These are phyloP conservation scores for Coemansia sp. DNA, from an alignment of 192 early-diverging fungal species.

Conservation along the genomic window DNA sequence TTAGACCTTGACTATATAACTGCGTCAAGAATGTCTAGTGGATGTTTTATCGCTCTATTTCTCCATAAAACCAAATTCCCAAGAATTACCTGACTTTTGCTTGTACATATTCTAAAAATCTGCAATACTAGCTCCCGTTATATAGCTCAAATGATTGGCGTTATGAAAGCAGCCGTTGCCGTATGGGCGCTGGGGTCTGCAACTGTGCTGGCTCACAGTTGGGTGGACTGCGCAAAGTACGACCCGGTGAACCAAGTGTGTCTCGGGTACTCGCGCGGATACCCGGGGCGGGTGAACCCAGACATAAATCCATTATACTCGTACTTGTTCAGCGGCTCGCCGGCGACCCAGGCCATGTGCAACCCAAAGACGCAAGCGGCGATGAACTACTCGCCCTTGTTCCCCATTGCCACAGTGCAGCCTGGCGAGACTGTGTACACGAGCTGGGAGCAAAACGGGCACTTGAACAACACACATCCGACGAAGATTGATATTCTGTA, in stretches of 20 bases:
- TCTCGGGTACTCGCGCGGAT: conserved; percentile 56
- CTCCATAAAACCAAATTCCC: not conserved
- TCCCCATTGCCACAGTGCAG: conserved; percentile 52
- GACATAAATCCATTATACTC: conserved; percentile 58
- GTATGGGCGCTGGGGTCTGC: conserved; percentile 11
- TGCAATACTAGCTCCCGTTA: not conserved
- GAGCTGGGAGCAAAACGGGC: conserved; percentile 61
- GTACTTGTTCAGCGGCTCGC: conserved; percentile 51
- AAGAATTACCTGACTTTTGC: not conserved
- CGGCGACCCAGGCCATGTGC: conserved; percentile 53
- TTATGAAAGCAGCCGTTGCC: conserved; percentile 4
- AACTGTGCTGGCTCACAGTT: conserved; percentile 59
- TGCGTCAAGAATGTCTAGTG: too few species aligned
- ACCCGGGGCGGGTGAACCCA: conserved; percentile 51
- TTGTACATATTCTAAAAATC: conserved; percentile 3
- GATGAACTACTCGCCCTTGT: conserved; percentile 29
- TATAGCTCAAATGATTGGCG: not conserved
- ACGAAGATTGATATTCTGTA: conserved; percentile 49
- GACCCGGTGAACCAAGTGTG: conserved; percentile 46
- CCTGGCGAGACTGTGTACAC: conserved; percentile 58
- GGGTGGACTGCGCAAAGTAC: conserved; percentile 61
- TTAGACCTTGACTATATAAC: not conserved
- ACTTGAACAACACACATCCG: conserved; percentile 49
- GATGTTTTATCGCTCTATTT: not conserved
- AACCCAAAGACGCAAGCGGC: conserved; percentile 33